Percentiles rank a stretch among this genome's conserved stretches.
Evolutionary conservation across 1,139 yeast species (phyloP).

Genomic region (Torulaspora pretoriensis): DNA sequence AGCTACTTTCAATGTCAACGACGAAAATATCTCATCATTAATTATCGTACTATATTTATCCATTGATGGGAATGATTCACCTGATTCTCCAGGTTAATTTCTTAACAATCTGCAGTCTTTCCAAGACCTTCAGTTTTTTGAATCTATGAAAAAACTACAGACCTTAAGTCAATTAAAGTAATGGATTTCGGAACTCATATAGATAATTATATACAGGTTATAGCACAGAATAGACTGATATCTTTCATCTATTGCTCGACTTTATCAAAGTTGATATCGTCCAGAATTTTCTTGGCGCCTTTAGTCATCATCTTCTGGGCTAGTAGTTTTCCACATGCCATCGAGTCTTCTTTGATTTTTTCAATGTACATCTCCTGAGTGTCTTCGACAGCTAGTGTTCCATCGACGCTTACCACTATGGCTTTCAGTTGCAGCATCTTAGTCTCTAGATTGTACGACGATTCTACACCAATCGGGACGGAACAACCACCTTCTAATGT

Average conservation of each 20-base stretch:
- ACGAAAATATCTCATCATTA: conserved; percentile 27
- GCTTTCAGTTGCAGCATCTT: conserved; percentile 54
- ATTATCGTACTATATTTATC: conserved; percentile 21
- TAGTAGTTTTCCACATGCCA: conserved; percentile 60
- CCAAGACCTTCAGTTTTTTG: neutral
- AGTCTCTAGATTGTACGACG: conserved; percentile 48
- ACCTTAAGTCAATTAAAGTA: neutral
- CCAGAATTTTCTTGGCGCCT: conserved; percentile 83
- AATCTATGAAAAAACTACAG: neutral
- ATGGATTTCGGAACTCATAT: neutral
- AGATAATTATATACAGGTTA: conserved; percentile 9
- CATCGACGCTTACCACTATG: conserved; percentile 83
- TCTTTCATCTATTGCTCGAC: conserved; percentile 37
- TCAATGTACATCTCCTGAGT: conserved; percentile 26
- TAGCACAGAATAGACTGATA: conserved; percentile 6
- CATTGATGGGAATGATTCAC: conserved; percentile 13
- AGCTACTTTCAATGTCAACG: conserved; percentile 25
- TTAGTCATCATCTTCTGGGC: conserved; percentile 63
- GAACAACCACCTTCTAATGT: conserved; percentile 96
- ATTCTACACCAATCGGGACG: conserved; percentile 88
- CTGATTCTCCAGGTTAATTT: neutral
- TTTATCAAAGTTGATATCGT: conserved; percentile 69
- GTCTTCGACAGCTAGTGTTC: conserved; percentile 58
- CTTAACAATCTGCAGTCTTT: neutral
- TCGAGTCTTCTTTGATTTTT: conserved; percentile 55